phyloP scores from a whole-genome alignment of 2,329 filamentous ascomycete genomes.

The Diaporthe humulicola region DNA sequence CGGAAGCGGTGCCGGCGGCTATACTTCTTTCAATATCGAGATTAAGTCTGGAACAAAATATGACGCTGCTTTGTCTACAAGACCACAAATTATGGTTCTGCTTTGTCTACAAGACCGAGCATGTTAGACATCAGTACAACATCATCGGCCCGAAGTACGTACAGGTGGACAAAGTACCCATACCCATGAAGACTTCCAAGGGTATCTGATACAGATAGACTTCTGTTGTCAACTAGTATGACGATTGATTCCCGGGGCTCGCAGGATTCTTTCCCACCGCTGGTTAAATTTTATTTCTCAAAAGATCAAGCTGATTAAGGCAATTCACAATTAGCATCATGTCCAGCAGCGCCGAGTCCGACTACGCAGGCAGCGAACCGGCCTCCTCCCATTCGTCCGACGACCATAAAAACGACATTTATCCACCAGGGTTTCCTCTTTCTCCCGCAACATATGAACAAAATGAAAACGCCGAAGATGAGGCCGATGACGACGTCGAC shows the following conservation, averaged over 20 bases:
- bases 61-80: background rate
- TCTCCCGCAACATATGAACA: background rate
- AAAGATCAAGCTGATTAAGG: too few species aligned
- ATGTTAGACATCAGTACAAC: too few species aligned
- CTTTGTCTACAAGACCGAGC: too few species aligned
- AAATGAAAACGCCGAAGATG: background rate
- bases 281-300: background rate
- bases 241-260: background rate
- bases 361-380: background rate
- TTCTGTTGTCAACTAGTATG: background rate
- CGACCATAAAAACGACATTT: background rate
- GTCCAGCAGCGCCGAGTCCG: background rate
- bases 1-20: slow-evolving; percentile 8
- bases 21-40: background rate
- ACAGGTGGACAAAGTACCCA: background rate
- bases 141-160: too few species aligned
- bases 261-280: background rate
- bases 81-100: too few species aligned
- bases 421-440: slow-evolving; percentile 3
- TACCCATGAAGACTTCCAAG: background rate
- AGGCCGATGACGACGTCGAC: background rate
- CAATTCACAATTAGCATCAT: too few species aligned
- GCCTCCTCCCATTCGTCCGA: background rate
- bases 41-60: background rate
- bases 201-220: background rate